Base-by-base conservation (phyloP, 257 asterid genomes). In the Nemophila menziesii region DNA sequence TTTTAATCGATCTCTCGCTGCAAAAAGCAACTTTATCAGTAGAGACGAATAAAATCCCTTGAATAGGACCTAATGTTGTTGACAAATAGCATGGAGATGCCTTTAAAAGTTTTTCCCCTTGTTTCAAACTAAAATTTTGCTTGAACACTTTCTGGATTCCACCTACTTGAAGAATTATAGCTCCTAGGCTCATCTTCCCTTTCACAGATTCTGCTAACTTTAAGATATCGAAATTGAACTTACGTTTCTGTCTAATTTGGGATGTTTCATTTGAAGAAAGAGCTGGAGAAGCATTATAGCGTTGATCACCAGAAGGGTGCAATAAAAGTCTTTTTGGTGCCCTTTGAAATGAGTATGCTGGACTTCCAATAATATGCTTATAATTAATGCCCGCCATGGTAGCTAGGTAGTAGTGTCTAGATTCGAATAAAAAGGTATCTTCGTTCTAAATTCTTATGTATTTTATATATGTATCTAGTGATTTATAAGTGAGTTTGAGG, bases 81-180 rank as follows among this genome's bases (percentile, higher is more conserved):
- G 49, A 60, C 33, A 60, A 45, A 46, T 45, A 60, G 39, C 65
- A 60, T 27, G 39, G 60, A 52, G 55, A 52, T 23, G 34, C 60
- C 39, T 60, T 60, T 37, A 60, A 27, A 18, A 60, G 51, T 43
- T 52, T 46, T 36, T 60, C 65, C 17, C 48, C 65, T 11, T 60
- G 44, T 39, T 20, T 26, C 20, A 46, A 16, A 37, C 21, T 27
- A 1, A 60, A 60, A 16, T 38, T 51, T 17, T 52, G 39, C 46
- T 39, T 51, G 60, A 52, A 60, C 19, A 52, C 52, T 29, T 46
- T 60, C 40, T 52, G 29, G 1, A 29, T 13, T 29, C 36, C 36
- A 29, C 36, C 36, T 2, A 5, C 36, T 29, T 29, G 36, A 29
- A 29, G 36, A 13, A 29, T 29, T 29, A 10, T 29, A 2, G 36